Conservation (phyloP, 2,329 filamentous ascomycete genomes). For the Fusarium paranaense region DNA sequence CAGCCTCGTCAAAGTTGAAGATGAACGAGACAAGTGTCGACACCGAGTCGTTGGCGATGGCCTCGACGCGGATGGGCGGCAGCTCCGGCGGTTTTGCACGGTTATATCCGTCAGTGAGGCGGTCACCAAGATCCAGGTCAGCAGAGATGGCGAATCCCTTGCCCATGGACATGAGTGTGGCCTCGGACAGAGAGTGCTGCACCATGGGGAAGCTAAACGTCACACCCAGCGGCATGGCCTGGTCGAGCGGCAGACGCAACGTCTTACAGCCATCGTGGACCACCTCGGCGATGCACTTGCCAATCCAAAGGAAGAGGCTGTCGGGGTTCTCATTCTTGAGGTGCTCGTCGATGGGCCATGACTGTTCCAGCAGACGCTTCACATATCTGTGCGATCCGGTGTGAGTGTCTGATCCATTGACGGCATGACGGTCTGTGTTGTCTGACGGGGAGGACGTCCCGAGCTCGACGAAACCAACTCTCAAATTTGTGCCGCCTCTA, state of each 20-base stretch:
- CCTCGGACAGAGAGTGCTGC: constrained; percentile 71
- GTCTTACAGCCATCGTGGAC: constrained; percentile 67
- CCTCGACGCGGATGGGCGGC: constrained; percentile 76
- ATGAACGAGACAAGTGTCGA: constrained; percentile 83
- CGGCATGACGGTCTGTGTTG: constrained; percentile 12
- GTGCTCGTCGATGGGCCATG: constrained; percentile 80
- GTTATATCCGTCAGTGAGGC: constrained; percentile 70
- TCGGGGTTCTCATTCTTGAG: constrained; percentile 81
- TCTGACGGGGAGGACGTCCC: constrained; percentile 43
- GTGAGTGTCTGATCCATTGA: constrained; percentile 26
- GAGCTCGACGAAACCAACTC: constrained; percentile 76
- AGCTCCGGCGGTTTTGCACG: constrained; percentile 60
- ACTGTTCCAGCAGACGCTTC: constrained; percentile 72
- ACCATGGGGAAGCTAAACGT: constrained; percentile 79
- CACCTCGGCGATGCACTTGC: constrained; percentile 79
- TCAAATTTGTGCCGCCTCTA: constrained; percentile 76
- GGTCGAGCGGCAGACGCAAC: constrained; percentile 55
- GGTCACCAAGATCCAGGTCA: constrained; percentile 69
- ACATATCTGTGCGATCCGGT: constrained; percentile 53
- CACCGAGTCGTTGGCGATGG: constrained; percentile 85
- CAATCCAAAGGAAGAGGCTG: constrained; percentile 85
- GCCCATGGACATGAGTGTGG: constrained; percentile 75
- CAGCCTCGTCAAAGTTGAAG: constrained; percentile 73
- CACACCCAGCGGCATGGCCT: constrained; percentile 71
- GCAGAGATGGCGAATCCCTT: constrained; percentile 75